Base-by-base conservation (phyloP, 345 rosid genomes). In the Populus nigra region DNA sequence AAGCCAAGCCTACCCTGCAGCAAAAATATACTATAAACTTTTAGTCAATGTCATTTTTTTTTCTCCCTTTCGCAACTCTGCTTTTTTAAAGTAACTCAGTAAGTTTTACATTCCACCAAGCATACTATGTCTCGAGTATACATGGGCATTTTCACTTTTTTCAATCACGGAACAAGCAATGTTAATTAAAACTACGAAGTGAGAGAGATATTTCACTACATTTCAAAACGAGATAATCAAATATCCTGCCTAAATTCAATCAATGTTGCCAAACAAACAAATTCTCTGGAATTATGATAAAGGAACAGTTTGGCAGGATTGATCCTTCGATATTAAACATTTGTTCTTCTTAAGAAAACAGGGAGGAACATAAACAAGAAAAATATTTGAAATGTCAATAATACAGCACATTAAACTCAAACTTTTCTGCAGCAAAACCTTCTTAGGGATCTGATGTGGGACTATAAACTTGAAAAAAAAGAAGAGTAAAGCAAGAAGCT, bases 1-100 rank as follows among this genome's bases (percentile, higher is more conserved):
- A 77, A 74, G 76, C 74, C 72, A 78, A 68, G 47, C 72, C 73
- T 57, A 76, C 2, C 65, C 85, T 83, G 83, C 86, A 76, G 82
- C 72, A 38, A 45, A 79, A 76, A n/a, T 63, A 80, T 41, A 27
- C 50, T 73, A 23, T 59, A 70, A 27, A 47, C 61, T 17, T 65
- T 29, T 55, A 41, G 43, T 5, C 39, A 2, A 8, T 22, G 3
- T 29, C 0, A 7, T 70, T 69, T 27, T 70, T 27, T 33, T 49
- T 17, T 49, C 16, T 3, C 7, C 69, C 33, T 71, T 39, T 47
- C 62, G 47, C 63, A 8, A 29, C 8, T 8, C 27, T 63, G 65
- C 29, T 53, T 57, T 70, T 70, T n/a, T 20, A 49, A 62, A 35
- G 45, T 49, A 23, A 25, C 23, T 67, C 47, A 17, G 18, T 20